Percentiles rank a stretch among this genome's conserved stretches.
phyloP scores from a whole-genome alignment of 2,329 filamentous ascomycete genomes.

The Sporothrix sp. region DNA sequence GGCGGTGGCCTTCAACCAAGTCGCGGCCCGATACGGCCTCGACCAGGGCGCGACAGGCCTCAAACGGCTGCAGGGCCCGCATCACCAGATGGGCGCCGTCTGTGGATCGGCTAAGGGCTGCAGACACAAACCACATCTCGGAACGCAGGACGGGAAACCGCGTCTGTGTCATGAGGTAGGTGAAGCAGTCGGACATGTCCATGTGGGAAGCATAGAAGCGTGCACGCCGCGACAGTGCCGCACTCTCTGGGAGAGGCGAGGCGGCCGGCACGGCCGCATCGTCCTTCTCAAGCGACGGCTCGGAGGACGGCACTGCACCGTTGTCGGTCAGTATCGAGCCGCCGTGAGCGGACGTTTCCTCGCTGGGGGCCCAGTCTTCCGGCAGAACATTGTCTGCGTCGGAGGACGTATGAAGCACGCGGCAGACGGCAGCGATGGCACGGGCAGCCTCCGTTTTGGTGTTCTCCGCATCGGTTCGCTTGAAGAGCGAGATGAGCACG shows the following conservation, averaged over 20 bases:
- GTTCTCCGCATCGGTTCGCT: slow-evolving; percentile 40
- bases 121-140: slow-evolving; percentile 53
- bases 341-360: slow-evolving; percentile 16
- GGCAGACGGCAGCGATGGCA: slow-evolving; percentile 42
- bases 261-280: slow-evolving; percentile 12
- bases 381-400: slow-evolving; percentile 19
- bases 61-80: slow-evolving; percentile 32
- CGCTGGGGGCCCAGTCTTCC: slow-evolving; percentile 26
- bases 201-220: slow-evolving; percentile 38
- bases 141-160: slow-evolving; percentile 51
- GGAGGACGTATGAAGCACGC: slow-evolving; percentile 40
- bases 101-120: slow-evolving; percentile 45
- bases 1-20: slow-evolving; percentile 19
- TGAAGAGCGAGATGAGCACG: slow-evolving; percentile 31
- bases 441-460: slow-evolving; percentile 52
- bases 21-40: slow-evolving; percentile 40
- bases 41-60: slow-evolving; percentile 35
- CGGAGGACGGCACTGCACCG: background rate
- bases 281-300: background rate
- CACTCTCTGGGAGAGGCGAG: background rate
- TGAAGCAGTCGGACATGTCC: slow-evolving; percentile 33
- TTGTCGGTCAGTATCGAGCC: background rate
- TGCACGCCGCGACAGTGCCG: slow-evolving; percentile 17
- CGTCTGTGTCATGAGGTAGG: slow-evolving; percentile 44
- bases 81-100: slow-evolving; percentile 40